Evolutionary conservation across 805 yeast genomes (phyloP).

Genomic region (Yueomyces sp.): DNA sequence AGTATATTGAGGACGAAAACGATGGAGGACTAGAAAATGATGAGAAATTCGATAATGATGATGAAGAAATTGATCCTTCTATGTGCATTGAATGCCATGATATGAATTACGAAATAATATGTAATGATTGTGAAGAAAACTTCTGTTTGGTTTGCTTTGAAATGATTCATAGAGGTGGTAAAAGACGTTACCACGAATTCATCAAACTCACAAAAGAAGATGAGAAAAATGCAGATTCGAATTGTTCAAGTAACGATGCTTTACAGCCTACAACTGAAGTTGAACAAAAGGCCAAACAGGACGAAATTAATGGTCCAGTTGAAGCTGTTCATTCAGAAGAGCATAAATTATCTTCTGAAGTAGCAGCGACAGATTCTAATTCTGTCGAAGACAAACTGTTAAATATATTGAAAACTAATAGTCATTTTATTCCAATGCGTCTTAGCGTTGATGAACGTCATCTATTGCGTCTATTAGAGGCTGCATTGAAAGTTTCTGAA

Average conservation of each 20-base stretch:
- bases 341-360: constrained; percentile 11
- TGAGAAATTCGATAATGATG: constrained; percentile 10
- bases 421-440: constrained; percentile 55
- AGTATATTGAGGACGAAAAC: constrained; percentile 15
- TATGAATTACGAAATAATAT: constrained; percentile 53
- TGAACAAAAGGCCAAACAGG: constrained; percentile 3
- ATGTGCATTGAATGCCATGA: constrained; percentile 62
- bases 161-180: constrained; percentile 58
- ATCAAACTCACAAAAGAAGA: constrained; percentile 13
- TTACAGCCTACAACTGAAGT: constrained; percentile 11
- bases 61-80: constrained; percentile 21
- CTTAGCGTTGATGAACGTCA: constrained; percentile 58
- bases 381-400: constrained; percentile 22
- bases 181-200: constrained; percentile 33
- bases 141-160: constrained; percentile 61
- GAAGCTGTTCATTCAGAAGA: constrained; percentile 1
- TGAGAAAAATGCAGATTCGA: constrained; percentile 6
- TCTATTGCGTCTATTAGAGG: constrained; percentile 50
- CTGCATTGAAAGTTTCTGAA: constrained; percentile 67
- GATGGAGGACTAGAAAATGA: constrained; percentile 12
- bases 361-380: constrained; percentile 4
- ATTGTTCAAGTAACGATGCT: constrained; percentile 8
- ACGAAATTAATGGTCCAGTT: constrained; percentile 6
- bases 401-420: constrained; percentile 29
- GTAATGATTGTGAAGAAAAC: constrained; percentile 49